A percentile compares a stretch with the other conserved stretches of the same genome.
Conservation (phyloP, 2,329 filamentous ascomycete species). For the Fusarium agapanthi region DNA sequence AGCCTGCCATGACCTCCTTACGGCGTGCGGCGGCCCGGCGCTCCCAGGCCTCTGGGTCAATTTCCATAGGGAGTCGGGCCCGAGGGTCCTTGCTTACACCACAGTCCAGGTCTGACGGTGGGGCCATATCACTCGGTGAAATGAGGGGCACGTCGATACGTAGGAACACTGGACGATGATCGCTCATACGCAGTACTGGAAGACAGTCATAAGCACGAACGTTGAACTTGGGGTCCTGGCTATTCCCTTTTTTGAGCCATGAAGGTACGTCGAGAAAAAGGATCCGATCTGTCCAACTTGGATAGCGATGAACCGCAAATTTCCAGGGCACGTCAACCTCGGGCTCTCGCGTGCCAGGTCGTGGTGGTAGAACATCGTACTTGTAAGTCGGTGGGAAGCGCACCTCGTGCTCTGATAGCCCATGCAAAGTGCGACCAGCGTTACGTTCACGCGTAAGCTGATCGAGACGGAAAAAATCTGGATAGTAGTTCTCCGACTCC, state of each 20-base stretch:
- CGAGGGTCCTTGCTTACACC: constrained; percentile 52
- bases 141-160: constrained; percentile 72
- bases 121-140: constrained; percentile 50
- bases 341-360: constrained; percentile 43
- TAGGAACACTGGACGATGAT: constrained; percentile 86
- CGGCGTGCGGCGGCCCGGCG: constrained; percentile 57
- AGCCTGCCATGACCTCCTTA: constrained; percentile 60
- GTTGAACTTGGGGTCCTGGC: constrained; percentile 47
- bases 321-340: constrained; percentile 42
- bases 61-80: constrained; percentile 57
- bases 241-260: constrained; percentile 53
- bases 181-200: constrained; percentile 81
- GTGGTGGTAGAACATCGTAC: constrained; percentile 62
- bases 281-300: constrained; percentile 93
- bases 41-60: constrained; percentile 65
- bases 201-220: constrained; percentile 78
- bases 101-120: constrained; percentile 39
- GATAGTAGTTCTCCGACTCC: constrained; percentile 68
- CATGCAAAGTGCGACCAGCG: constrained; percentile 78
- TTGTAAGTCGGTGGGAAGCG: constrained; percentile 95
- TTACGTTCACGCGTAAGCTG: constrained; percentile 79
- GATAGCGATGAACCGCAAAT: constrained; percentile 82
- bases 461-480: constrained; percentile 74
- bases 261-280: constrained; percentile 74
- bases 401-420: constrained; percentile 77